phyloP scores from a whole-genome alignment of 75 land plant species.

The Sequoia sempervirens region DNA sequence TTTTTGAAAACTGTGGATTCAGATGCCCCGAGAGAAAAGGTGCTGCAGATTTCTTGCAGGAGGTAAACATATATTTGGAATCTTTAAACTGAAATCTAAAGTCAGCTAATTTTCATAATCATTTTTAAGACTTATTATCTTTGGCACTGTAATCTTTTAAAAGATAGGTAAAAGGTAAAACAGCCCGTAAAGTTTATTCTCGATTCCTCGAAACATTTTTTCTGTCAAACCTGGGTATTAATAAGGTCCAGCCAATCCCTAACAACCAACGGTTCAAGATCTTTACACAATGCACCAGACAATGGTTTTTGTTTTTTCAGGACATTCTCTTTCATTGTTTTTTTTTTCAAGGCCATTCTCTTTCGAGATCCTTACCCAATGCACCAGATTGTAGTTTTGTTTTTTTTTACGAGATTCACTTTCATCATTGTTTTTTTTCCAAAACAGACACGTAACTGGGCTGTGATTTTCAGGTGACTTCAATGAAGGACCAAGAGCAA shows the following conservation, averaged over 20 bases:
- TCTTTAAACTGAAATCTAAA: not conserved
- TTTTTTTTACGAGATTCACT: not conserved
- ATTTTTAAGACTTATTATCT: no score
- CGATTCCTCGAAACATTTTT: no score
- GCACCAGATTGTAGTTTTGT: no score
- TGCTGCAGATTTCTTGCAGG: conserved; percentile 76
- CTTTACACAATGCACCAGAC: no score
- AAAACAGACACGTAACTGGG: not conserved
- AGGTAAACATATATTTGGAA: conserved; percentile 25
- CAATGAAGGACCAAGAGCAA: conserved; percentile 82
- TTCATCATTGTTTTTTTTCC: not conserved
- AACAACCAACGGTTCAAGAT: no score
- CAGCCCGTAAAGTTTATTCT: no score
- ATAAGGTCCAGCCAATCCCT: no score
- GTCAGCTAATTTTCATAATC: not conserved
- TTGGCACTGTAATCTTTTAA: no score
- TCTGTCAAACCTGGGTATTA: no score
- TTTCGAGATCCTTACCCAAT: no score
- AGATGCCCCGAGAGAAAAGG: conserved; percentile 60
- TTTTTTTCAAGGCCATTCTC: not conserved
- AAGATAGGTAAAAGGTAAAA: no score
- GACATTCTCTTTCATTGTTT: not conserved
- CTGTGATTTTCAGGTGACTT: conserved; percentile 54
- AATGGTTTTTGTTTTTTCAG: not conserved
- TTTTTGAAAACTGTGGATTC: conserved; percentile 52